Conservation (phyloP, 495 filamentous ascomycete species). For the Penicillium roqueforti region DNA sequence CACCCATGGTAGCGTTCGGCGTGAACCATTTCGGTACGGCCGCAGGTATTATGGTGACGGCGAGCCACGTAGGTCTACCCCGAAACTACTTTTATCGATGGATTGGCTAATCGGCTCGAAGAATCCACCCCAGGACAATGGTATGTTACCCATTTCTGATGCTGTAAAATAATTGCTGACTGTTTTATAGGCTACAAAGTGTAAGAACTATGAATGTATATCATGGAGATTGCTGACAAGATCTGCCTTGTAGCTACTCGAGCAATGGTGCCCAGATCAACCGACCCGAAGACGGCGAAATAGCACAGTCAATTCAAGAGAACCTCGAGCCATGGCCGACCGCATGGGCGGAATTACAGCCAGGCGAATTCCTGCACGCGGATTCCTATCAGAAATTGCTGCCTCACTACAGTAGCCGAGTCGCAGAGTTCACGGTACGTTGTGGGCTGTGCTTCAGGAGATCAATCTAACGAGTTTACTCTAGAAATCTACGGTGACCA, state of each 20-base stretch:
- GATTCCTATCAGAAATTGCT: constrained; percentile 39
- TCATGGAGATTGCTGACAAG: constrained; percentile 4
- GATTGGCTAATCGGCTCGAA: constrained; percentile 22
- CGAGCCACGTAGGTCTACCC: constrained; percentile 50
- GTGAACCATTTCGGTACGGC: constrained; percentile 53
- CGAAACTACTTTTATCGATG: background rate
- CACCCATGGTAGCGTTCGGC: constrained; percentile 66
- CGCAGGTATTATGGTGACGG: constrained; percentile 71
- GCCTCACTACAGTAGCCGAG: constrained; percentile 39
- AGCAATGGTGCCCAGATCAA: constrained; percentile 68
- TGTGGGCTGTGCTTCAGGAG: background rate
- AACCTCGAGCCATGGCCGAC: constrained; percentile 52
- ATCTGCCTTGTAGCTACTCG: constrained; percentile 48
- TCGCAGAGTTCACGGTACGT: constrained; percentile 40
- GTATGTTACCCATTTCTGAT: constrained; percentile 18
- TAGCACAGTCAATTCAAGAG: constrained; percentile 54
- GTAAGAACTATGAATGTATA: constrained; percentile 22
- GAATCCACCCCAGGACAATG: constrained; percentile 68
- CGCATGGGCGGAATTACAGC: constrained; percentile 48
- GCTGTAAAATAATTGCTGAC: constrained; percentile 10
- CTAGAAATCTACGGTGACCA: constrained; percentile 36
- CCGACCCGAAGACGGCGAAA: constrained; percentile 58
- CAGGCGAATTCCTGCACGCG: constrained; percentile 38
- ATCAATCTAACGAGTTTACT: constrained; percentile 10
- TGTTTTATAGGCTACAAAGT: constrained; percentile 59